Base-by-base conservation (phyloP, 768 basidiomycete genomes). In the Rossbeevera mucosa region DNA sequence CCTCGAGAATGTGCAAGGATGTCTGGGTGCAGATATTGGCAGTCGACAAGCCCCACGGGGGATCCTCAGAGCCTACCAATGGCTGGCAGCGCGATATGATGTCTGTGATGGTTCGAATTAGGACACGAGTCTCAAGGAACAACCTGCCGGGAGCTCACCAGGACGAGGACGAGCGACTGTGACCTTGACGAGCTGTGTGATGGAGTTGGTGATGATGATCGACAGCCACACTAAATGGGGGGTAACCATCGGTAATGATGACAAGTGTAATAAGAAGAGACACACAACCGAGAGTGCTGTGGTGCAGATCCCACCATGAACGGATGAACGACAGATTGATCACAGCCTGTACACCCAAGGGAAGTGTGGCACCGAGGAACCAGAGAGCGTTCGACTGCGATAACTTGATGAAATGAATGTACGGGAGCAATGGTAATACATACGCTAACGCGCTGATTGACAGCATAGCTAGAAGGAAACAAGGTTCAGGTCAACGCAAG, bases 111-210 rank as follows among this genome's bases (percentile, higher is more conserved):
- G 7, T 24, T 9, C 30, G 14, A 13, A 26, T 55, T 8, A 51
- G 14, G 13, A 30, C 40, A n/a, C 22, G 3, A 14, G 9, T 47
- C 16, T 20, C 6, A 6, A 3, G 26, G 18, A 9, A 9, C 3
- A 7, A 28, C 28, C 25, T 26, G 21, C 40, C 22, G 18, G 38
- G 21, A 18, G 48, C 64, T 28, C 55, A 85, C 89, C 91, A 44
- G 92, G 93, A 13, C 94, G 81, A 7, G 94, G 93, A 9, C 94
- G 82, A 9, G 93, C 94, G 46, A 95, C 95, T 3, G 84, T 81
- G 33, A 91, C 72, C 67, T 96, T 97, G 51, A 82, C 74, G 50
- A 91, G 71, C 61, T 94, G 88, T 0, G 94, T 96, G 43, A 94
- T 72, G 9, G 84, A 67, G 5, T 88, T 88, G 2, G 93, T 82